Conservation (phyloP, 805 yeast species). For the Wickerhamiella dianesei region DNA sequence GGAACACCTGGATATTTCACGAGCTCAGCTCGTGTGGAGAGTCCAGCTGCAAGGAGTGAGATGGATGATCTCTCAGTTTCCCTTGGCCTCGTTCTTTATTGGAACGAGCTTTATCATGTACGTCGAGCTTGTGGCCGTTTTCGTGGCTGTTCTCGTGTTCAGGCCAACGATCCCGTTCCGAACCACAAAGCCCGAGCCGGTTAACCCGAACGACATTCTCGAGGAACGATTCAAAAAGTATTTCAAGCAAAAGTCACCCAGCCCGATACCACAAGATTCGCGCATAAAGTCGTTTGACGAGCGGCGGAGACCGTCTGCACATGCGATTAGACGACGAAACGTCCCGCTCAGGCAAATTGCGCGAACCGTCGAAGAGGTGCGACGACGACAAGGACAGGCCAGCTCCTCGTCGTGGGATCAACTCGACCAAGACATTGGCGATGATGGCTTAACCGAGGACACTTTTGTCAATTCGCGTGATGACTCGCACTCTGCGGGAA, state of each 20-base stretch:
- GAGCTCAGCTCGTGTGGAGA: conserved; percentile 5
- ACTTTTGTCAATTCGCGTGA: not conserved
- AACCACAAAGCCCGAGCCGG: not conserved
- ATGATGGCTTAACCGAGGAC: not conserved
- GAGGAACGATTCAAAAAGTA: not conserved
- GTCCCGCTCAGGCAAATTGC: not conserved
- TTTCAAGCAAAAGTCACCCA: not conserved
- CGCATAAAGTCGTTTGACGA: not conserved
- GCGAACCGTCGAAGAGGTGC: not conserved
- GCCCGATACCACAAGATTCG: not conserved
- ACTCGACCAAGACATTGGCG: not conserved
- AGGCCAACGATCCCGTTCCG: not conserved
- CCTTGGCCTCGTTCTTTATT: conserved; percentile 8
- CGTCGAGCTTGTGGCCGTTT: conserved; percentile 8
- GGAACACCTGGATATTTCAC: conserved; percentile 4
- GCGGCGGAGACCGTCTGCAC: not conserved
- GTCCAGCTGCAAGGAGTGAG: conserved; percentile 11
- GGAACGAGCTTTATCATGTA: conserved; percentile 9
- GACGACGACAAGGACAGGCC: not conserved
- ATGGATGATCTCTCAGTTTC: conserved; percentile 10
- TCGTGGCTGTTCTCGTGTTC: not conserved
- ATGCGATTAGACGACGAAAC: not conserved
- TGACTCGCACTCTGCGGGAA: not conserved
- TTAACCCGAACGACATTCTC: no score
- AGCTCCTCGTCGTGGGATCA: not conserved